Conservation (phyloP, 192 early-diverging fungal genomes). For the Entomortierella beljakovae region DNA sequence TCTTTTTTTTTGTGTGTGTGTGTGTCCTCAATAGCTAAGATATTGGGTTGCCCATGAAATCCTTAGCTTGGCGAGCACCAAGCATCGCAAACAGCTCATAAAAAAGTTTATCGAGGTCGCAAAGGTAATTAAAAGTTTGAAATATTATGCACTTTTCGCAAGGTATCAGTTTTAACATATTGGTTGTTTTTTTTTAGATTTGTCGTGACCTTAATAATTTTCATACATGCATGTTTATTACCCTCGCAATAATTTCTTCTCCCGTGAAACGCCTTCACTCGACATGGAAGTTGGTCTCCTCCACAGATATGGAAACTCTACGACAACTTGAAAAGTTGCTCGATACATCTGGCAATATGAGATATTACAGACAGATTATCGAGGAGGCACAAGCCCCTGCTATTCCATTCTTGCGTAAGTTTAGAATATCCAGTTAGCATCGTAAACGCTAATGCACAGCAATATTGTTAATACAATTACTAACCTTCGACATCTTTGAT, state of each 20-base stretch:
- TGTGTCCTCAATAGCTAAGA: constrained; percentile 41
- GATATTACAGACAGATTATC: constrained; percentile 66
- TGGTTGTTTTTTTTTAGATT: constrained; percentile 40
- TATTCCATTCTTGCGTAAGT: constrained; percentile 72
- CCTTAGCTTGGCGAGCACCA: constrained; percentile 53
- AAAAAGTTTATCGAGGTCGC: constrained; percentile 72
- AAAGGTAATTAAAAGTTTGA: constrained; percentile 34
- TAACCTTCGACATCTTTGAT: background rate
- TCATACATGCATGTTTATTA: constrained; percentile 74
- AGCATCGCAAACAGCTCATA: constrained; percentile 59
- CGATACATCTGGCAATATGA: constrained; percentile 75
- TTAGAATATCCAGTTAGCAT: background rate
- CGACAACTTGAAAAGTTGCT: constrained; percentile 66
- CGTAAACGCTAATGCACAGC: background rate
- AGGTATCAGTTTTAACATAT: too few relatives aligned
- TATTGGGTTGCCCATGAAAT: constrained; percentile 73
- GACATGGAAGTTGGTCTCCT: constrained; percentile 67
- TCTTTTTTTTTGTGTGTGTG: background rate
- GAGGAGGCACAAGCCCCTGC: constrained; percentile 56
- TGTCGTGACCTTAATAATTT: constrained; percentile 71
- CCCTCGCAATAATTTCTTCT: constrained; percentile 66
- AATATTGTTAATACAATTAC: background rate
- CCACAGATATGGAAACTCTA: constrained; percentile 57
- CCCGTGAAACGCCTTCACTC: constrained; percentile 67
- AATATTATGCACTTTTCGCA: too few relatives aligned